These are phyloP conservation scores for Punica granatum DNA, from an alignment of 345 rosid species.

Conservation along the genomic window DNA sequence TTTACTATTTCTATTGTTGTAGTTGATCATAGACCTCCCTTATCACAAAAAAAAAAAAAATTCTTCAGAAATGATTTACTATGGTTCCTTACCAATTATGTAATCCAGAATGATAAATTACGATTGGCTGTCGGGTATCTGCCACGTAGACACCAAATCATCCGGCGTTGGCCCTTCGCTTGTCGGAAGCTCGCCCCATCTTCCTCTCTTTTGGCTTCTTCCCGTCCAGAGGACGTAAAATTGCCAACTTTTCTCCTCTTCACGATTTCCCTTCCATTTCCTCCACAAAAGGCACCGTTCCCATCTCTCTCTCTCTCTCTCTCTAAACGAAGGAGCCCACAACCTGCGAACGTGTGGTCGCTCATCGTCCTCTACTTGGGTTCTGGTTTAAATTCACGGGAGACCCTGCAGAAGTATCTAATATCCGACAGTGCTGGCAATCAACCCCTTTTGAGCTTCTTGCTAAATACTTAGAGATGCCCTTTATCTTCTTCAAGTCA, in stretches of 20 bases:
- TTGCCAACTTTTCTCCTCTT: neutral
- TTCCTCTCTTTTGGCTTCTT: neutral
- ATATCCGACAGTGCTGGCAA: neutral
- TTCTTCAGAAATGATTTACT: no score
- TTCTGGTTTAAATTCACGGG: neutral
- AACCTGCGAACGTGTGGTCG: neutral
- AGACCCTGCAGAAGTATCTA: neutral
- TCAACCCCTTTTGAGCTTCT: neutral
- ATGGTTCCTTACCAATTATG: no score
- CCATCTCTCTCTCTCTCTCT: neutral
- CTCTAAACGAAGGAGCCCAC: neutral
- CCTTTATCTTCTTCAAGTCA: neutral
- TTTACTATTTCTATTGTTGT: no score
- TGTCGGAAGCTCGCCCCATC: neutral
- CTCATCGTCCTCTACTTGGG: neutral
- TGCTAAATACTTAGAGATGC: neutral
- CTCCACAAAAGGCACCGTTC: neutral
- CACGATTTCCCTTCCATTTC: neutral
- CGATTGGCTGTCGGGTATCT: neutral
- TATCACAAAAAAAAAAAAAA: no score
- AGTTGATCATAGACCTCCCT: no score
- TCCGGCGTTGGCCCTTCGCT: neutral
- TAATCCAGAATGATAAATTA: neutral
- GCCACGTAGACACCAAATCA: slow-evolving; percentile 5
- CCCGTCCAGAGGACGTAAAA: neutral